Conservation (phyloP, 495 filamentous ascomycete species). For the Annulohypoxylon moriforme region DNA sequence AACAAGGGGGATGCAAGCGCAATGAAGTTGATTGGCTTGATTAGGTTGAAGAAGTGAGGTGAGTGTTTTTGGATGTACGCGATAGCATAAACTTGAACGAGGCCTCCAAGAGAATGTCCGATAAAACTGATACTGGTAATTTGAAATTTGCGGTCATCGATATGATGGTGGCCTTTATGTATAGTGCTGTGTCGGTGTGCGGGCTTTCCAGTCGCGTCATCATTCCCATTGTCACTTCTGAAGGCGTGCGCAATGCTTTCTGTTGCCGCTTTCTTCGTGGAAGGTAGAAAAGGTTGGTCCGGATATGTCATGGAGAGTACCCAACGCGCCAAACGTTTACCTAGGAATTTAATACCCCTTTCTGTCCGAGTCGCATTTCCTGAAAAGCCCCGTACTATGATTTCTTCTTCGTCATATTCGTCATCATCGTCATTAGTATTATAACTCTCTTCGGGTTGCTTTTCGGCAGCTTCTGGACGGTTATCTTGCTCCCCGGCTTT, state of each 20-base stretch:
- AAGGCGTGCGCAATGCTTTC: slow-evolving; percentile 55
- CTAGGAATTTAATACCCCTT: slow-evolving; percentile 94
- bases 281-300: slow-evolving; percentile 84
- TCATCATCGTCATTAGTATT: slow-evolving; percentile 56
- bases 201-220: slow-evolving; percentile 48
- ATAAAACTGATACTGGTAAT: slow-evolving; percentile 97
- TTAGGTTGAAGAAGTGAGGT: slow-evolving; percentile 87
- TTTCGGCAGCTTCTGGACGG: slow-evolving; percentile 23
- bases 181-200: slow-evolving; percentile 68
- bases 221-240: slow-evolving; percentile 45
- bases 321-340: slow-evolving; percentile 93
- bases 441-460: slow-evolving; percentile 66
- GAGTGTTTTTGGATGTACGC: slow-evolving; percentile 98
- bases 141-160: slow-evolving; percentile 74
- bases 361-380: slow-evolving; percentile 93
- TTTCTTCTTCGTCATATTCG: slow-evolving; percentile 78
- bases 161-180: slow-evolving; percentile 47
- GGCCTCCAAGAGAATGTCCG: slow-evolving; percentile 89
- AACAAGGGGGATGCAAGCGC: slow-evolving; percentile 90
- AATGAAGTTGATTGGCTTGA: slow-evolving; percentile 93
- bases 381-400: slow-evolving; percentile 92
- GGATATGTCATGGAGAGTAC: slow-evolving; percentile 90
- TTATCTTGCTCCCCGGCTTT: slow-evolving; percentile 15
- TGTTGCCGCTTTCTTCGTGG: slow-evolving; percentile 63
- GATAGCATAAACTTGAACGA: slow-evolving; percentile 94